phyloP scores from a whole-genome alignment of 2,329 filamentous ascomycete genomes.

The Alternaria hordeiaustralica region DNA sequence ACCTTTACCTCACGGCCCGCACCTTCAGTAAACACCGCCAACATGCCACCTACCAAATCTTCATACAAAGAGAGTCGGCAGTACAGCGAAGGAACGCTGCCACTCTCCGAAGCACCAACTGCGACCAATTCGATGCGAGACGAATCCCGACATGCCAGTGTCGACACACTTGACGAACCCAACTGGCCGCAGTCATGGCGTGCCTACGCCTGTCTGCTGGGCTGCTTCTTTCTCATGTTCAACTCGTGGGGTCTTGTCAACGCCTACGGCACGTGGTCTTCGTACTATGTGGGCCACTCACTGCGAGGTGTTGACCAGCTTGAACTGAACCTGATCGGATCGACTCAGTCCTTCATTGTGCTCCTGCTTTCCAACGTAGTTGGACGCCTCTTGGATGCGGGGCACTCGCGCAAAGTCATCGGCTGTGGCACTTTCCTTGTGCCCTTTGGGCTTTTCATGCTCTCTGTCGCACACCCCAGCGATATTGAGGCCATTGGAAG shows the following conservation, averaged over 20 bases:
- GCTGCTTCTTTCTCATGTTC: conserved; percentile 60
- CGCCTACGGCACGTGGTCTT: conserved; percentile 58
- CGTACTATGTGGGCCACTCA: conserved; percentile 56
- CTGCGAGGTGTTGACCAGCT: conserved; percentile 50
- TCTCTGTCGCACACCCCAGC: conserved; percentile 52
- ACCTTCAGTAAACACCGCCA: conserved; percentile 15
- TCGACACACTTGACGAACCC: conserved; percentile 34
- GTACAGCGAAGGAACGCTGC: conserved; percentile 26
- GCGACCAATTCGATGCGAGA: conserved; percentile 33
- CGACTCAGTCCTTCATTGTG: conserved; percentile 56
- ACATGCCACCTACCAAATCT: conserved; percentile 18
- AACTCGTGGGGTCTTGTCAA: conserved; percentile 58
- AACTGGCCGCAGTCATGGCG: conserved; percentile 55
- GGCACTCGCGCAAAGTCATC: conserved; percentile 50
- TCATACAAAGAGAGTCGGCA: conserved; percentile 30
- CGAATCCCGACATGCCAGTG: conserved; percentile 21
- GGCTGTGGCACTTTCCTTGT: conserved; percentile 52
- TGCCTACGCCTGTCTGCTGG: conserved; percentile 54
- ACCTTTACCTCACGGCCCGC: not conserved
- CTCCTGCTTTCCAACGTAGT: conserved; percentile 54
- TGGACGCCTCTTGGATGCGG: conserved; percentile 58
- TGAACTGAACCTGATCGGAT: conserved; percentile 56
- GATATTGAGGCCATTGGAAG: conserved; percentile 45
- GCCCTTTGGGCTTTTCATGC: conserved; percentile 54
- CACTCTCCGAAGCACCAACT: conserved; percentile 33